These are phyloP conservation scores for Colletotrichum incanum DNA, from an alignment of 2,329 filamentous ascomycete genomes.

Conservation along the genomic window DNA sequence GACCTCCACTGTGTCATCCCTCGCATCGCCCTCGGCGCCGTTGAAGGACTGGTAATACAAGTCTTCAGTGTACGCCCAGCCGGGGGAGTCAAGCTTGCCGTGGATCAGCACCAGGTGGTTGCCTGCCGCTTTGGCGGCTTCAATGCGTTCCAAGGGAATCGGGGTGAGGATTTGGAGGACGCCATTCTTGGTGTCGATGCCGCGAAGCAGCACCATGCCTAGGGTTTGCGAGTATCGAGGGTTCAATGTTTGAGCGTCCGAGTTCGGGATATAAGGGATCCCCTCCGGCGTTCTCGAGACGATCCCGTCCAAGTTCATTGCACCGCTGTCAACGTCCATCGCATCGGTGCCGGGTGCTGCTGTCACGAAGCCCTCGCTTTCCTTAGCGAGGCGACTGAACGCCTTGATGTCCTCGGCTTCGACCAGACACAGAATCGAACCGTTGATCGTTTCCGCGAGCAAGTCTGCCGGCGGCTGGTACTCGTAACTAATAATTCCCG, in stretches of 20 bases:
- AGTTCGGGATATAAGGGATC: slow-evolving; percentile 75
- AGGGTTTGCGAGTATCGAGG: slow-evolving; percentile 72
- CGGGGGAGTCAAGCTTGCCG: slow-evolving; percentile 78
- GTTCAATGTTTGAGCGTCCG: slow-evolving; percentile 69
- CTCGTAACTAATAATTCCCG: slow-evolving; percentile 79
- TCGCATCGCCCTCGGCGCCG: slow-evolving; percentile 44
- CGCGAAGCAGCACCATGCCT: slow-evolving; percentile 79
- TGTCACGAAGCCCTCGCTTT: slow-evolving; percentile 8
- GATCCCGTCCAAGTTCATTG: slow-evolving; percentile 46
- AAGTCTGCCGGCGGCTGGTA: slow-evolving; percentile 73
- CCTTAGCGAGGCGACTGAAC: slow-evolving; percentile 56
- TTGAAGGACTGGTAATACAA: slow-evolving; percentile 59
- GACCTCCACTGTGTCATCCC: slow-evolving; percentile 52
- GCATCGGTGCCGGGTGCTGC: slow-evolving; percentile 26
- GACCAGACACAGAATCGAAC: slow-evolving; percentile 78
- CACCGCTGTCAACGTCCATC: slow-evolving; percentile 43
- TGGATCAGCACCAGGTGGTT: slow-evolving; percentile 74
- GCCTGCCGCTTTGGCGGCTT: slow-evolving; percentile 57
- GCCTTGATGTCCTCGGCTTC: slow-evolving; percentile 70
- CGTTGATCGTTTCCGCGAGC: slow-evolving; percentile 77
- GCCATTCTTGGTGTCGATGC: slow-evolving; percentile 71
- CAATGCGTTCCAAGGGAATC: slow-evolving; percentile 58
- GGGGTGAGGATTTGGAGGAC: slow-evolving; percentile 78
- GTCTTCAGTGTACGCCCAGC: slow-evolving; percentile 80
- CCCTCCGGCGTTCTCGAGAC: slow-evolving; percentile 63